Percentiles rank a stretch among this genome's conserved stretches.
Conservation (phyloP, 257 asterid genomes). For the Thymus mandschuricus region DNA sequence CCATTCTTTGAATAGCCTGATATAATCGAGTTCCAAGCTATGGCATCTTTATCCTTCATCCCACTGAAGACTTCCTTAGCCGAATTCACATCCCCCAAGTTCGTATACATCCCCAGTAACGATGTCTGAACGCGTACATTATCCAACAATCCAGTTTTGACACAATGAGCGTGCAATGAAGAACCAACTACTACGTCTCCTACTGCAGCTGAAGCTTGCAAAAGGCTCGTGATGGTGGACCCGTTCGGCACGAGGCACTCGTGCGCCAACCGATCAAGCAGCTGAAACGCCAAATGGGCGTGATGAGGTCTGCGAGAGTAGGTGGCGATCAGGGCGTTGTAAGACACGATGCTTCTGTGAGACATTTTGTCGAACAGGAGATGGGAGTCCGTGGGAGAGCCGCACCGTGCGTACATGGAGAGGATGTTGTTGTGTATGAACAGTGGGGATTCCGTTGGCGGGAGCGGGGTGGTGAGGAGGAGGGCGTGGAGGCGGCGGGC, state of each 20-base stretch:
- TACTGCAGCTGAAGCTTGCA: constrained; percentile 62
- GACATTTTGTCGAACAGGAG: constrained; percentile 84
- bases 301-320: constrained; percentile 52
- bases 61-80: constrained; percentile 53
- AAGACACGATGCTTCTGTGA: constrained; percentile 65
- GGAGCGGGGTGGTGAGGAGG: constrained; percentile 49
- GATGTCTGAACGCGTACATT: constrained; percentile 64
- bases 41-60: constrained; percentile 59
- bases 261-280: constrained; percentile 44
- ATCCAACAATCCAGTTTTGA: constrained; percentile 55
- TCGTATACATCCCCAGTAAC: constrained; percentile 69
- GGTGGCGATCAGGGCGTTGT: constrained; percentile 69
- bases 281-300: constrained; percentile 42
- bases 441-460: constrained; percentile 37
- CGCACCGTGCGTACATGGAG: constrained; percentile 76
- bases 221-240: constrained; percentile 65
- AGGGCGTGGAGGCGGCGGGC: constrained; percentile 83
- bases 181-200: constrained; percentile 49
- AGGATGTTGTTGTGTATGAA: constrained; percentile 68
- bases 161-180: constrained; percentile 53
- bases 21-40: constrained; percentile 72
- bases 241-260: constrained; percentile 58
- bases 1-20: constrained; percentile 63
- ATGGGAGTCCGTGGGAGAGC: constrained; percentile 54
- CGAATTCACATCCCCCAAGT: constrained; percentile 46